These are phyloP conservation scores for Alternaria metachromatica DNA, from an alignment of 2,329 filamentous ascomycete species.

Conservation along the genomic window DNA sequence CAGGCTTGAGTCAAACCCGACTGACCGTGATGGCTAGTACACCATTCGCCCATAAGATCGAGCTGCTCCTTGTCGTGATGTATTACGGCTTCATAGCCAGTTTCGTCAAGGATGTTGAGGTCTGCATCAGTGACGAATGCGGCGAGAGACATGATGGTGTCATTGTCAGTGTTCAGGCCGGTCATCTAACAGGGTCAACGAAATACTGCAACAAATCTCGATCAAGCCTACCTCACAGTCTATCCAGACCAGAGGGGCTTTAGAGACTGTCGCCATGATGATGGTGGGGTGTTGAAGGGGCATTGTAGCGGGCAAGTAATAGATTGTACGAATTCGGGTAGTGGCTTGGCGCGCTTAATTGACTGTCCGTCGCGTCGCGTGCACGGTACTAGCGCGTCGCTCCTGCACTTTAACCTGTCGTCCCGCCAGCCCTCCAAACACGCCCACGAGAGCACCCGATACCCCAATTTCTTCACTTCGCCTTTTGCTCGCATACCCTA, in stretches of 20 bases:
- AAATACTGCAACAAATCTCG: neutral
- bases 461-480: slow-evolving; percentile 19
- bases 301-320: slow-evolving; percentile 5
- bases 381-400: slow-evolving; percentile 25
- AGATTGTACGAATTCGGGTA: slow-evolving; percentile 12
- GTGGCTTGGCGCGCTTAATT: slow-evolving; percentile 13
- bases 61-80: slow-evolving; percentile 75
- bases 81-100: slow-evolving; percentile 81
- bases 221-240: slow-evolving; percentile 68
- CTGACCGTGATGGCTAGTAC: slow-evolving; percentile 75
- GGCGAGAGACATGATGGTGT: slow-evolving; percentile 89
- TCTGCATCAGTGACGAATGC: slow-evolving; percentile 87
- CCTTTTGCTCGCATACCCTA: slow-evolving; percentile 18
- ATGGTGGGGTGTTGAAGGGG: slow-evolving; percentile 6
- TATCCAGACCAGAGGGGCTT: slow-evolving; percentile 81
- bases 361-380: slow-evolving; percentile 28
- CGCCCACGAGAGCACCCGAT: slow-evolving; percentile 23
- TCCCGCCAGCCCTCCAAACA: slow-evolving; percentile 32
- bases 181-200: slow-evolving; percentile 75
- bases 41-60: slow-evolving; percentile 88
- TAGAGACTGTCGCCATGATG: slow-evolving; percentile 60
- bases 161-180: slow-evolving; percentile 76
- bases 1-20: slow-evolving; percentile 84
- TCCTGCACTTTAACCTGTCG: slow-evolving; percentile 19
- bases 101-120: slow-evolving; percentile 75